Base-by-base conservation (phyloP, 805 yeast genomes). In the Cyberlindnera japonica region DNA sequence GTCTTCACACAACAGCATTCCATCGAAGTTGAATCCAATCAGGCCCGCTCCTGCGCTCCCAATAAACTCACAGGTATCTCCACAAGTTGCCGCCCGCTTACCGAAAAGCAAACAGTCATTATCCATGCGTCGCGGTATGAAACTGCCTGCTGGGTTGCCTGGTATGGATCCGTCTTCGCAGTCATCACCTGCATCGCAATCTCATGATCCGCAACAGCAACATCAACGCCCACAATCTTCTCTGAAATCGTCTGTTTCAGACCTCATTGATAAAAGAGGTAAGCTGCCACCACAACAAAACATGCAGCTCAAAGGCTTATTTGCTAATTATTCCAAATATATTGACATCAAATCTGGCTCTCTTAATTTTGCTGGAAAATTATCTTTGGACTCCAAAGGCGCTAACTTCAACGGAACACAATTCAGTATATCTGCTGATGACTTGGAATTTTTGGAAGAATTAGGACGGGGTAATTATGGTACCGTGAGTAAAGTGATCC, bases 381-480 rank as follows among this genome's bases (percentile, higher is more conserved):
- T 96, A 4, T 87, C 96, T 1, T 65, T 93, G 35, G 93, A 90
- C 54, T 83, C 97, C 0, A 79, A 85, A 49, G 99, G 99, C 34
- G 82, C 93, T 36, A 93, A 89, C 59, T 93, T 93, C 55, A 75
- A 86, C 26, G 99, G 99, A 1, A 77, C 90, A 2, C 81, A 89
- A 34, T 90, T 93, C 64, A 71, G 84, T 43, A 89, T 93, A 27
- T 81, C 93, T 3, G 72, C 89, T 40, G 95, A 88, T 51, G 95
- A 93, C 55, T 63, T 85, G 41, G 83, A 83, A 53, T 79, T 84
- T 48, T 69, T 87, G 42, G 95, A 83, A 37, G 98, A 91, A 62
- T 68, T 93, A 33, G 99, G 99, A 2, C 77, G 91, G 34, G 99
- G 99, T 9, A 93, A 93, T 64, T 93, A 93, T 62, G 99, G 99